Evolutionary conservation across 2,329 filamentous ascomycete genomes (phyloP).

Genomic region (Chaetomiaceae sp.): DNA sequence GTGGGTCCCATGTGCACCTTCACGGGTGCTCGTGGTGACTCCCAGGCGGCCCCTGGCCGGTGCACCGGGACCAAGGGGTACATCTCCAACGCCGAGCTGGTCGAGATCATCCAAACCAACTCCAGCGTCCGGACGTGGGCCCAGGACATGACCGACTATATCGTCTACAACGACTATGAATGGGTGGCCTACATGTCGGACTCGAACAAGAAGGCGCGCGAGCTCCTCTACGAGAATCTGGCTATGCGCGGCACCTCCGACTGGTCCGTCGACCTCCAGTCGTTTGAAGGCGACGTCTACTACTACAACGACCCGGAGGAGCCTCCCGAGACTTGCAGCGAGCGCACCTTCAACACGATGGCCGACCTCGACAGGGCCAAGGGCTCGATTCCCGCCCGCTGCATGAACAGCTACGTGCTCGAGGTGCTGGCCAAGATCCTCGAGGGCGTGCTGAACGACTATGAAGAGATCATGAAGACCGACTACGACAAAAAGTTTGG

Average conservation of each 20-base stretch:
- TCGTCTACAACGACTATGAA: conserved; percentile 14
- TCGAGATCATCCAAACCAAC: conserved; percentile 17
- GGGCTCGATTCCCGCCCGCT: too few relatives aligned
- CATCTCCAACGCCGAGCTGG: conserved; percentile 23
- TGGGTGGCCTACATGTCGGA: conserved; percentile 19
- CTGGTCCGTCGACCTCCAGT: conserved; percentile 20
- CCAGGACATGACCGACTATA: conserved; percentile 2
- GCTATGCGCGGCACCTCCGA: conserved; percentile 14
- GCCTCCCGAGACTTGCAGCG: too few relatives aligned
- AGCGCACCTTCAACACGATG: too few relatives aligned
- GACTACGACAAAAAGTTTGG: too few relatives aligned
- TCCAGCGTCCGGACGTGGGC: not conserved
- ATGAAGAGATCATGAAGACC: too few relatives aligned
- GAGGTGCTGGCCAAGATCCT: too few relatives aligned
- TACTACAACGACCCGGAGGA: too few relatives aligned
- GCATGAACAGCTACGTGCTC: too few relatives aligned
- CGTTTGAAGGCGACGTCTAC: too few relatives aligned
- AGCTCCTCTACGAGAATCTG: conserved; percentile 1
- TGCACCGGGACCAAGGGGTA: conserved; percentile 24
- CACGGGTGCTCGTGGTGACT: conserved; percentile 16
- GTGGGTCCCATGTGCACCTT: conserved; percentile 11
- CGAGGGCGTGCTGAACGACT: too few relatives aligned
- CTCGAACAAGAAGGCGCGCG: conserved; percentile 2
- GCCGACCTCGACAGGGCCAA: too few relatives aligned
- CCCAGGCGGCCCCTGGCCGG: conserved; percentile 10